Percentiles rank a stretch among this genome's conserved stretches.
These are phyloP conservation scores for Syzygium aqueum DNA, from an alignment of 345 rosid genomes.

Conservation along the genomic window DNA sequence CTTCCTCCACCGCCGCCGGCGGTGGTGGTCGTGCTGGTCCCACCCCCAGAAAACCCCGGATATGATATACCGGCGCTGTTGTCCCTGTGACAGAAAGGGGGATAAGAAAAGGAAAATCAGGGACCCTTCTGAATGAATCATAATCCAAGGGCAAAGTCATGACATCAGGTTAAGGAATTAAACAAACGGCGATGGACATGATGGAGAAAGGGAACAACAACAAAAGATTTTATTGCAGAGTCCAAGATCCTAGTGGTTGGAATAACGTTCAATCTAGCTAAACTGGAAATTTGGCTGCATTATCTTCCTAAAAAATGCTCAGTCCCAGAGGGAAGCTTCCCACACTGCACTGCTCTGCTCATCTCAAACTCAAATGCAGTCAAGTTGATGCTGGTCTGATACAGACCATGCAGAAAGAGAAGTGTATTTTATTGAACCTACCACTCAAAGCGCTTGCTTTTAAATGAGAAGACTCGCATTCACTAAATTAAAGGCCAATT, in stretches of 20 bases:
- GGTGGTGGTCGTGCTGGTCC: constrained; percentile 8
- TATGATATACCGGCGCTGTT: constrained; percentile 24
- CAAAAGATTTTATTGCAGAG: background rate
- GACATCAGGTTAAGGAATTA: background rate
- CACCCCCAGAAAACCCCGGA: constrained; percentile 37
- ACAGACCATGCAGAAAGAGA: background rate
- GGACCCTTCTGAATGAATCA: background rate
- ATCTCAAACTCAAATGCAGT: background rate
- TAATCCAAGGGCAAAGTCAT: background rate
- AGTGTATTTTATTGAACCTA: background rate
- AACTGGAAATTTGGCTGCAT: background rate
- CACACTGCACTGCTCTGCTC: background rate
- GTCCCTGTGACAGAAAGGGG: constrained; percentile 21
- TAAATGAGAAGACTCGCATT: background rate
- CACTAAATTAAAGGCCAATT: background rate
- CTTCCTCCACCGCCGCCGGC: constrained; percentile 5
- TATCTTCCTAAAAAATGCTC: background rate
- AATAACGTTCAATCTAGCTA: background rate
- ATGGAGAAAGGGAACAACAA: background rate
- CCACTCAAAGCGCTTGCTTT: background rate
- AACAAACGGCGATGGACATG: background rate
- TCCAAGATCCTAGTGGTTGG: background rate
- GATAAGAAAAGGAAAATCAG: background rate
- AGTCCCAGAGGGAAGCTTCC: background rate
- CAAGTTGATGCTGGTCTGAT: background rate